Evolutionary conservation across 2,329 filamentous ascomycete genomes (phyloP).

Genomic region (Gaeumannomyces sp.): DNA sequence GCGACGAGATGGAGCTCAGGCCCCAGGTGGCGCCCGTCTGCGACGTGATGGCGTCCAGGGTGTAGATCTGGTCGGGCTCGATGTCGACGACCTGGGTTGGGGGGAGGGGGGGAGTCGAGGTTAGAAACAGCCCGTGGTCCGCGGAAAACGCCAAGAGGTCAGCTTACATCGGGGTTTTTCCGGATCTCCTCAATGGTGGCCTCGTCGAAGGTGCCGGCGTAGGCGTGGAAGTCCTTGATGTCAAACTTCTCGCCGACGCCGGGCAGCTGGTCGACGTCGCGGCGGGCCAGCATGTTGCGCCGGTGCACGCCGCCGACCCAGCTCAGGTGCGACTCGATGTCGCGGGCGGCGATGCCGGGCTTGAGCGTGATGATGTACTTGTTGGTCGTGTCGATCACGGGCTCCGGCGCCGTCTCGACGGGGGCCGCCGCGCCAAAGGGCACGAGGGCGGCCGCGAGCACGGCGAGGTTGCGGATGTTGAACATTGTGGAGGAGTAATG

Average conservation of each 20-base stretch:
- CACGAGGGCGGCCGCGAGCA: slow-evolving; percentile 9
- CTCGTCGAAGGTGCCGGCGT: slow-evolving; percentile 20
- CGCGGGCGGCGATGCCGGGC: slow-evolving; percentile 22
- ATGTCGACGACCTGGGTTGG: slow-evolving; percentile 22
- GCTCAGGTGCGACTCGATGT: slow-evolving; percentile 28
- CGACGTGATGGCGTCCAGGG: slow-evolving; percentile 20
- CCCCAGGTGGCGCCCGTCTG: slow-evolving; percentile 24
- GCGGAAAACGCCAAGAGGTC: too few species aligned
- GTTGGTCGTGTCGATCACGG: neutral
- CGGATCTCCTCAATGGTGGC: slow-evolving; percentile 19
- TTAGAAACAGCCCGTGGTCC: too few species aligned
- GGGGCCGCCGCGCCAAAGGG: slow-evolving; percentile 8
- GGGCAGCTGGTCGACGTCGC: slow-evolving; percentile 23
- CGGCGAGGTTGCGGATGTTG: slow-evolving; percentile 8
- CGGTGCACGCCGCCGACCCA: slow-evolving; percentile 29
- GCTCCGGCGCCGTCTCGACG: neutral
- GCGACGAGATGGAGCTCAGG: slow-evolving; percentile 21
- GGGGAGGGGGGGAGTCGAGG: neutral
- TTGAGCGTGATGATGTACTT: slow-evolving; percentile 12
- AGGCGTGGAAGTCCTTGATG: slow-evolving; percentile 22
- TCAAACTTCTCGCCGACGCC: slow-evolving; percentile 33
- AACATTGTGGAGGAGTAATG: slow-evolving; percentile 2
- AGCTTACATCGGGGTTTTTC: slow-evolving; percentile 18
- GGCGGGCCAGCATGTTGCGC: slow-evolving; percentile 23
- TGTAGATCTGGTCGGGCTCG: slow-evolving; percentile 24